phyloP scores from a whole-genome alignment of 164 flowering plant genomes.

The Nymphaea thermarum region DNA sequence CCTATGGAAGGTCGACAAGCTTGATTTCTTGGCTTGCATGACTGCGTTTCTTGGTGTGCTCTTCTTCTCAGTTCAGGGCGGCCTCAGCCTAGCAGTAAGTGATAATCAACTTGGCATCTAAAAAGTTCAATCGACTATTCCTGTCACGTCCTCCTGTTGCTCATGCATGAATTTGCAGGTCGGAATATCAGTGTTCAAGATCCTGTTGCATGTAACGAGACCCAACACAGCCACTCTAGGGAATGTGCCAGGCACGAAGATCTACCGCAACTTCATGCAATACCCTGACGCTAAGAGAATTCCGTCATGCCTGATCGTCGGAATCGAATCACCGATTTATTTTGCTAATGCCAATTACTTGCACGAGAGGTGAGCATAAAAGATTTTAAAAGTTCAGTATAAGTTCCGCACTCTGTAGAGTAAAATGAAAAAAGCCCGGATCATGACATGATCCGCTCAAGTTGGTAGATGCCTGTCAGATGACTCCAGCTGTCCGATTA shows the following conservation, averaged over 20 bases:
- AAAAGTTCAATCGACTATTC: not conserved
- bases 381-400: no score
- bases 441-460: no score
- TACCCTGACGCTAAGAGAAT: constrained; percentile 58
- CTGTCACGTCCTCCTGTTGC: not conserved
- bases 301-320: constrained; percentile 61
- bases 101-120: not conserved
- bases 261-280: constrained; percentile 40
- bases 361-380: constrained; percentile 62
- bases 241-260: constrained; percentile 67
- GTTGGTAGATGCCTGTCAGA: no score
- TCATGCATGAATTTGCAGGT: constrained; percentile 35
- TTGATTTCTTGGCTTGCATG: constrained; percentile 25
- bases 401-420: no score
- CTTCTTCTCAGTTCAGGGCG: constrained; percentile 24
- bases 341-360: constrained; percentile 82
- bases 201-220: constrained; percentile 76
- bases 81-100: constrained; percentile 29
- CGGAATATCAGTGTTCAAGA: constrained; percentile 81
- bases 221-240: constrained; percentile 66
- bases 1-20: constrained; percentile 29
- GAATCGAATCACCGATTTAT: constrained; percentile 83
- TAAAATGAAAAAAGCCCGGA: no score
- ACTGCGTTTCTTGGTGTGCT: constrained; percentile 28
- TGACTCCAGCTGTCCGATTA: no score